These are phyloP conservation scores for Fusarium equiseti DNA, from an alignment of 2,329 filamentous ascomycete genomes.

Conservation along the genomic window DNA sequence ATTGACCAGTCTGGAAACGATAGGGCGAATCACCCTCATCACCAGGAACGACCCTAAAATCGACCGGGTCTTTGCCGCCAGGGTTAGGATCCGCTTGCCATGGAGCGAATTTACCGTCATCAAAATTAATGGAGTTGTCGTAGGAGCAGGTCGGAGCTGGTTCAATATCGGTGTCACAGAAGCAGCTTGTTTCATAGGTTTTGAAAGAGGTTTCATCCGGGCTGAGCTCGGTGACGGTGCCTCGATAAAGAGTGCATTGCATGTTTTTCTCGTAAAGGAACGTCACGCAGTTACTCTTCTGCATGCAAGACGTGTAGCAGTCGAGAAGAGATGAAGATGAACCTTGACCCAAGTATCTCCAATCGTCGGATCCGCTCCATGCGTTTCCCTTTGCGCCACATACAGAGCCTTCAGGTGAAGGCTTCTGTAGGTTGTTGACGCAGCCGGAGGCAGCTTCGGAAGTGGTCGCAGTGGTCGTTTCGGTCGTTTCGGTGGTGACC, in stretches of 20 bases:
- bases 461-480: background rate
- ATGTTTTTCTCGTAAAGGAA: fast-evolving
- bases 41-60: background rate
- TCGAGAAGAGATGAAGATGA: background rate
- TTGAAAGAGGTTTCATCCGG: fast-evolving
- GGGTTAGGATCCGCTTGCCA: background rate
- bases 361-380: fast-evolving
- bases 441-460: background rate
- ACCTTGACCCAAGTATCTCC: background rate
- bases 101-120: background rate
- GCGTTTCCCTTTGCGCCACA: background rate
- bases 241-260: background rate
- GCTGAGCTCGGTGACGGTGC: background rate
- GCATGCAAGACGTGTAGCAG: background rate
- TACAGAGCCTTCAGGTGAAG: background rate
- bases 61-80: background rate
- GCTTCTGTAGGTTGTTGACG: background rate
- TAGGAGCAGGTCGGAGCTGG: slow-evolving; percentile 2
- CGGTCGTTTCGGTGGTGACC: background rate
- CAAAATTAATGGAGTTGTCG: background rate
- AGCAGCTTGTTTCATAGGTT: background rate
- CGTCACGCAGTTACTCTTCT: background rate
- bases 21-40: background rate
- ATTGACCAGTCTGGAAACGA: slow-evolving; percentile 2
- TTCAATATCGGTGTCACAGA: slow-evolving; percentile 2